phyloP scores from a whole-genome alignment of 108 stramenopile genomes.

The Epipyxis sp. region DNA sequence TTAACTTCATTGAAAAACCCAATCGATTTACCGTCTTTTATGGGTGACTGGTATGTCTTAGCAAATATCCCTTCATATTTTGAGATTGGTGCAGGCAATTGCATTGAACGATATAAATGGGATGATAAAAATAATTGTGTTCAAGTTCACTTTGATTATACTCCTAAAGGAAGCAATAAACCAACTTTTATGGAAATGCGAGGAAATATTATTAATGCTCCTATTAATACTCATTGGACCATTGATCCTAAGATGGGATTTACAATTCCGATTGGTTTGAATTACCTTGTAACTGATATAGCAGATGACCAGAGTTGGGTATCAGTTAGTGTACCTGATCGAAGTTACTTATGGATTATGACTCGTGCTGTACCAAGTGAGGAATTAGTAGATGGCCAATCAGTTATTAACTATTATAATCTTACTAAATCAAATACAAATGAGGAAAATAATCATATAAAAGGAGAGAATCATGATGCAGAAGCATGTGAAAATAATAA shows the following conservation, averaged over 20 bases:
- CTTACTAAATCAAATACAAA: not conserved
- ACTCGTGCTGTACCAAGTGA: not conserved
- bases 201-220: not conserved
- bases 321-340: constrained; percentile 25
- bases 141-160: not conserved
- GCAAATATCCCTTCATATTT: not conserved
- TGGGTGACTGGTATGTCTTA: constrained; percentile 30
- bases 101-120: constrained; percentile 14
- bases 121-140: not conserved
- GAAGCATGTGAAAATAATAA: not conserved
- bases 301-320: not conserved
- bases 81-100: not conserved
- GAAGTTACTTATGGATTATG: constrained; percentile 29
- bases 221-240: not conserved
- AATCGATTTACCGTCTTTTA: not conserved
- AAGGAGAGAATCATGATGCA: not conserved
- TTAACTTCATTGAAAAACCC: not conserved
- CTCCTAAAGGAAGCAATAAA: not conserved
- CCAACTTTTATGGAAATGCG: not conserved
- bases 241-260: not conserved
- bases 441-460: not conserved
- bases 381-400: not conserved
- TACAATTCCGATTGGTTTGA: not conserved
- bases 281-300: constrained; percentile 3
- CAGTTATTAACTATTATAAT: not conserved